Evolutionary conservation across 1,139 yeast species (phyloP).

Genomic region (Hansenula anomala): DNA sequence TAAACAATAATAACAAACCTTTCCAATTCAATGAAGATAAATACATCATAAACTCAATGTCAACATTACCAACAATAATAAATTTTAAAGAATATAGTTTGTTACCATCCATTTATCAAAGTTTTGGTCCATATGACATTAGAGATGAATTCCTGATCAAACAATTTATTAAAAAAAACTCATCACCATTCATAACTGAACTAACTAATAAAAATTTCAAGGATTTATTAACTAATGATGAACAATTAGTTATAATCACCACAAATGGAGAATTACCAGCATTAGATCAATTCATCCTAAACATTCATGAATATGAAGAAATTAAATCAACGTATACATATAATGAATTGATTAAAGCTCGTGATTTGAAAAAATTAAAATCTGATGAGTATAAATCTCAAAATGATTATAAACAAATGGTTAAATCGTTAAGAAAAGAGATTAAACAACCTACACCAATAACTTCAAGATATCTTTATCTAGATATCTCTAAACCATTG

Average conservation of each 20-base stretch:
- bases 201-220: constrained; percentile 37
- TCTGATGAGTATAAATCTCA: constrained; percentile 41
- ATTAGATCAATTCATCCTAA: constrained; percentile 24
- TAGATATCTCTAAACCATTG: constrained; percentile 33
- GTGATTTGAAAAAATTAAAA: constrained; percentile 39
- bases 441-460: constrained; percentile 41
- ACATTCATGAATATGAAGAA: constrained; percentile 32
- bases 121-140: constrained; percentile 59
- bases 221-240: constrained; percentile 30
- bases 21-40: constrained; percentile 38
- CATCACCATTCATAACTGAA: constrained; percentile 49
- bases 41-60: constrained; percentile 45
- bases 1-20: constrained; percentile 27
- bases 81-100: constrained; percentile 54
- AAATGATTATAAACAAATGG: constrained; percentile 37
- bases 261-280: too few species aligned
- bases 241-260: too few species aligned
- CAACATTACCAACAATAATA: constrained; percentile 57
- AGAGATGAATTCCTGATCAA: constrained; percentile 44
- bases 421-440: constrained; percentile 43
- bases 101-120: constrained; percentile 49
- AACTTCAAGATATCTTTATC: constrained; percentile 48
- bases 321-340: constrained; percentile 32
- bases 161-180: constrained; percentile 37
- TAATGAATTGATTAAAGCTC: constrained; percentile 20